A percentile compares a stretch with the other conserved stretches of the same genome.
phyloP scores from a whole-genome alignment of 805 yeast species.

The Kluyveromyces nonfermentans region DNA sequence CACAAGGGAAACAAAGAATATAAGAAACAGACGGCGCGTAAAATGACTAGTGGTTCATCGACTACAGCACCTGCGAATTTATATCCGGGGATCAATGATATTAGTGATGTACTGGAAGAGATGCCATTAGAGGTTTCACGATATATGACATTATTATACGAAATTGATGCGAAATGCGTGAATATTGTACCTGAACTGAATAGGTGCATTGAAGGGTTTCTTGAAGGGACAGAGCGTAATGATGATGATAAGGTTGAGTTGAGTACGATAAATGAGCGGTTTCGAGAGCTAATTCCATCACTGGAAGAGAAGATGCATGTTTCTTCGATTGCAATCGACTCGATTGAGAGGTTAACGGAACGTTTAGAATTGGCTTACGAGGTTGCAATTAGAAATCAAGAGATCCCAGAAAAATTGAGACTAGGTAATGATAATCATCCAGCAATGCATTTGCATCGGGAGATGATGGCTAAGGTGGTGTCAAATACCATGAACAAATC shows the following conservation, averaged over 20 bases:
- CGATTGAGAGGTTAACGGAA: slow-evolving; percentile 54
- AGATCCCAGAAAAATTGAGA: slow-evolving; percentile 72
- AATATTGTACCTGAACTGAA: slow-evolving; percentile 61
- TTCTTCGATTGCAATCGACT: slow-evolving; percentile 81
- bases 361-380: slow-evolving; percentile 78
- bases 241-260: slow-evolving; percentile 17
- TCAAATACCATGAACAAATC: slow-evolving; percentile 31
- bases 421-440: slow-evolving; percentile 82
- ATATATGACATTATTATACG: slow-evolving; percentile 80
- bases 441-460: slow-evolving; percentile 50
- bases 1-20: neutral
- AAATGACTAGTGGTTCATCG: neutral
- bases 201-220: slow-evolving; percentile 22
- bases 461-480: slow-evolving; percentile 27
- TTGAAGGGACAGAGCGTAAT: slow-evolving; percentile 4
- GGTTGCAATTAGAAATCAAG: slow-evolving; percentile 53
- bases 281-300: slow-evolving; percentile 76
- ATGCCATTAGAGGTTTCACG: slow-evolving; percentile 75
- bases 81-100: slow-evolving; percentile 84
- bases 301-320: slow-evolving; percentile 97
- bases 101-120: slow-evolving; percentile 85
- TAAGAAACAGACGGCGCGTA: neutral
- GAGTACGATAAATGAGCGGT: slow-evolving; percentile 32
- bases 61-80: slow-evolving; percentile 35
- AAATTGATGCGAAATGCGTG: slow-evolving; percentile 90